phyloP scores from a whole-genome alignment of 148 eudicot genomes.

The Spergularia marina region DNA sequence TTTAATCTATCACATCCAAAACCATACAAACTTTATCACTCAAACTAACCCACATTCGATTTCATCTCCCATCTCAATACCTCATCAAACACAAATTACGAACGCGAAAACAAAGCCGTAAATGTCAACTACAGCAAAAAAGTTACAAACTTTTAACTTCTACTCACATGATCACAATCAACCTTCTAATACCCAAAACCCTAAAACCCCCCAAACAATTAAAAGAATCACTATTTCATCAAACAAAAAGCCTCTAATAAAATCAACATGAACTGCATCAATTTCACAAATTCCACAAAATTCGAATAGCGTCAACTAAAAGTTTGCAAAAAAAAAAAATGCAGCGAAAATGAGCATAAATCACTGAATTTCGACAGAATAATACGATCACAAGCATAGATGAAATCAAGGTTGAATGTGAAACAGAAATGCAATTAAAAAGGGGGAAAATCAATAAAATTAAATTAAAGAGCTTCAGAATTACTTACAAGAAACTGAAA shows the following conservation, averaged over 20 bases:
- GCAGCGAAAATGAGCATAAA: not conserved
- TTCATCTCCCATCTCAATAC: not conserved
- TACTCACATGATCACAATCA: not conserved
- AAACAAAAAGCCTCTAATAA: not conserved
- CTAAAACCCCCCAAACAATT: not conserved
- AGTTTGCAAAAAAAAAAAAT: not conserved
- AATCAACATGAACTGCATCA: not conserved
- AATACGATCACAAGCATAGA: no score
- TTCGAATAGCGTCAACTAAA: no score
- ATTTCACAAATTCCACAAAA: not conserved
- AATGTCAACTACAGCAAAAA: not conserved
- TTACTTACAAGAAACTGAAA: no score
- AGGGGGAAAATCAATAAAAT: no score
- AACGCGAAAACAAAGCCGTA: not conserved
- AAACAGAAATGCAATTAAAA: not conserved
- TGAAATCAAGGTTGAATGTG: no score
- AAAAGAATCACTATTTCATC: not conserved
- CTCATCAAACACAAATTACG: not conserved
- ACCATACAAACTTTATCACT: not conserved
- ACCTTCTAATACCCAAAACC: not conserved
- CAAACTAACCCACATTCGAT: not conserved
- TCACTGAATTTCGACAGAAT: not conserved
- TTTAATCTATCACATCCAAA: constrained; percentile 31
- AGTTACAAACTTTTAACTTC: not conserved
- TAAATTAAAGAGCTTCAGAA: no score